phyloP scores from a whole-genome alignment of 2,329 filamentous ascomycete species.

The Rhytidhysteron rufulum region DNA sequence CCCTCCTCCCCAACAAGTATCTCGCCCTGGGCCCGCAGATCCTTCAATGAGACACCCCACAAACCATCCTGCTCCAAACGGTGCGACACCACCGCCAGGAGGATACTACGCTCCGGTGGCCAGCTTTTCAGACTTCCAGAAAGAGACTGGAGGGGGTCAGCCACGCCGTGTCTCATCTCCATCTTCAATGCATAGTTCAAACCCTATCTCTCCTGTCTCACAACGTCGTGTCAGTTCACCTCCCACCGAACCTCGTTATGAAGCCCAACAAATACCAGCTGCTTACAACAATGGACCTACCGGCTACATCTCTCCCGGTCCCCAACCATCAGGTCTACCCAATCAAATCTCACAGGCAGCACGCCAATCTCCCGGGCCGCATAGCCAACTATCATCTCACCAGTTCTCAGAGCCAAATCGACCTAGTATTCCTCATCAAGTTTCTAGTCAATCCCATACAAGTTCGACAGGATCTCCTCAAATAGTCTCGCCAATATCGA shows the following conservation, averaged over 20 bases:
- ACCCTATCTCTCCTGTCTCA: constrained; percentile 9
- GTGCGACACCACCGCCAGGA: constrained; percentile 1
- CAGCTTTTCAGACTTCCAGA: constrained; percentile 2
- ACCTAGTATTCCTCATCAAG: constrained; percentile 28
- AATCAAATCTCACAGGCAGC: constrained; percentile 8
- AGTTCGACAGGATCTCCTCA: constrained; percentile 22
- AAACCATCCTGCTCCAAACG: not conserved
- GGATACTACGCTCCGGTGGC: constrained; percentile 7
- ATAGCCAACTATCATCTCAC: constrained; percentile 6
- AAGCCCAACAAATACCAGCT: constrained; percentile 33
- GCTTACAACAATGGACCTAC: constrained; percentile 31
- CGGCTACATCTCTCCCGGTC: constrained; percentile 23
- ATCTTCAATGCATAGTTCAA: constrained; percentile 7
- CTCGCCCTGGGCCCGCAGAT: constrained; percentile 1
- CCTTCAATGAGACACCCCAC: constrained; percentile 4
- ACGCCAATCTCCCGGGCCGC: constrained; percentile 9
- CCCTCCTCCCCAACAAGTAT: not conserved
- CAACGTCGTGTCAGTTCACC: constrained; percentile 20
- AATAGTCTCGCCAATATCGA: constrained; percentile 27
- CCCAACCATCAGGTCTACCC: constrained; percentile 7
- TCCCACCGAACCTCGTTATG: constrained; percentile 26
- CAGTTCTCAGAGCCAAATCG: constrained; percentile 27
- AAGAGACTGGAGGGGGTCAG: constrained; percentile 6
- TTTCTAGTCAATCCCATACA: constrained; percentile 26
- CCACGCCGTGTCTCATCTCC: constrained; percentile 21